Conservation (phyloP, 1,284 basidiomycete species). For the Psilocybe mexicana region DNA sequence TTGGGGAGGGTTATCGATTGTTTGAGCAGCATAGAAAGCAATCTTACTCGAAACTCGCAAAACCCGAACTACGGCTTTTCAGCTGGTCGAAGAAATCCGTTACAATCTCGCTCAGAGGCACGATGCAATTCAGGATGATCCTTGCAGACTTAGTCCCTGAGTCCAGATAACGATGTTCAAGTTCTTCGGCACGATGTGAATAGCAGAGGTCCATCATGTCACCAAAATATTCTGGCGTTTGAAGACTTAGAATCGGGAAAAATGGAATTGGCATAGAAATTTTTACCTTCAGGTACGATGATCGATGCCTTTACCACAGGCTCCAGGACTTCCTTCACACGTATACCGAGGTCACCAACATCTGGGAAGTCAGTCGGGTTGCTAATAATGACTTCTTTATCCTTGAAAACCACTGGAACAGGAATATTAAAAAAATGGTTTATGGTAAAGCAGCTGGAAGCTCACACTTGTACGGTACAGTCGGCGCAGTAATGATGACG, state of each 20-base stretch:
- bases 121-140: conserved; percentile 75
- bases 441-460: background rate
- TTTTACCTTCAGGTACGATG: conserved; percentile 84
- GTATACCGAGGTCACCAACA: conserved; percentile 57
- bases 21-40: background rate
- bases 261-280: conserved; percentile 12
- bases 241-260: conserved; percentile 2
- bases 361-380: conserved; percentile 96
- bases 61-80: conserved; percentile 89
- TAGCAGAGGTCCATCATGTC: conserved; percentile 93
- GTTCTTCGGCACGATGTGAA: conserved; percentile 72
- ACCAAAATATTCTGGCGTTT: conserved; percentile 69
- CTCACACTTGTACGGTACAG: conserved; percentile 88
- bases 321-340: conserved; percentile 80
- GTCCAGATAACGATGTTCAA: conserved; percentile 82
- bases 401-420: conserved; percentile 67
- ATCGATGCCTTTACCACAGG: conserved; percentile 90
- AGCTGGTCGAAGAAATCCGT: conserved; percentile 92
- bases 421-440: background rate
- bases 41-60: conserved; percentile 87
- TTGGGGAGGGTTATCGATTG: conserved; percentile 6
- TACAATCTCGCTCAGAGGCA: conserved; percentile 92
- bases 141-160: conserved; percentile 58
- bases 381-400: conserved; percentile 74
- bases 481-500: conserved; percentile 90